These are phyloP conservation scores for Sugiyamaella smithiae DNA, from an alignment of 805 yeast species.

Conservation along the genomic window DNA sequence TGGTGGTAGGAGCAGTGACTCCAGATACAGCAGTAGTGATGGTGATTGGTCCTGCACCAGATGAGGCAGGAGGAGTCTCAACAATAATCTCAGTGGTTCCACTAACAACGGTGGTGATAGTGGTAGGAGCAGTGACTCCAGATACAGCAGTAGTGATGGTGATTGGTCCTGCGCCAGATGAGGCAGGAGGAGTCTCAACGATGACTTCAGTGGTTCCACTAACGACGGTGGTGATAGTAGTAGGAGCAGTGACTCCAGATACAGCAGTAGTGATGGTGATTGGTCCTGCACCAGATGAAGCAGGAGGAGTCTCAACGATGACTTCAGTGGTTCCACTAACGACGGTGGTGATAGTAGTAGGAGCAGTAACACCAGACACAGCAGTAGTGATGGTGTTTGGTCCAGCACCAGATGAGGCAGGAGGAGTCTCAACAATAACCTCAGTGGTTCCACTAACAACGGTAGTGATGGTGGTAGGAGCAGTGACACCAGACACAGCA, in stretches of 20 bases:
- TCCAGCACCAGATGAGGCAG: neutral
- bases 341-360: constrained; percentile 8
- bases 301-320: constrained; percentile 1
- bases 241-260: constrained; percentile 2
- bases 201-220: constrained; percentile 2
- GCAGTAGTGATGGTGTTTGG: neutral
- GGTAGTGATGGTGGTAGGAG: constrained; percentile 9
- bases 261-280: constrained; percentile 6
- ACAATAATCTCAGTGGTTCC: neutral
- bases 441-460: constrained; percentile 7
- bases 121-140: constrained; percentile 6
- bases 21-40: constrained; percentile 8
- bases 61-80: neutral
- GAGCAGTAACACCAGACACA: constrained; percentile 6
- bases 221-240: constrained; percentile 6
- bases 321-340: constrained; percentile 2
- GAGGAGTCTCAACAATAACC: constrained; percentile 1
- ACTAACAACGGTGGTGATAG: constrained; percentile 2
- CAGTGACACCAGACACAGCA: constrained; percentile 7
- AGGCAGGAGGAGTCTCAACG: constrained; percentile 1
- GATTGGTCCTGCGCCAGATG: neutral
- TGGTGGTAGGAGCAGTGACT: constrained; percentile 10
- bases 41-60: constrained; percentile 7
- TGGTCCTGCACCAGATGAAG: neutral
- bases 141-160: constrained; percentile 7